Base-by-base conservation (phyloP, 768 basidiomycete genomes). In the Suillus weaverae region DNA sequence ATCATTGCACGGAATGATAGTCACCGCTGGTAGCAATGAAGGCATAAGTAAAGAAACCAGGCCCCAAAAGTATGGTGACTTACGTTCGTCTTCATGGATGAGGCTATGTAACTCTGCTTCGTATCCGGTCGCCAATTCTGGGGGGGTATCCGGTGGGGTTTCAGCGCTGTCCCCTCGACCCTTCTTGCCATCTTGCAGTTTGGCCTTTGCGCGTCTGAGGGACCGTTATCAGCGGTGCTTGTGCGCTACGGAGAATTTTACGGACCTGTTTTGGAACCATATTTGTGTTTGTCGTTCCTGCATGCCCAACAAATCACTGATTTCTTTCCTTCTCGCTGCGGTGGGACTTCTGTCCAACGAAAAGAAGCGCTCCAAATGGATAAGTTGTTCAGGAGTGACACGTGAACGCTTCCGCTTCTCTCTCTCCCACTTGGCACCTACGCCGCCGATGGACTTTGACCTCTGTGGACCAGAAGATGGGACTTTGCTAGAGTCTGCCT, bases 201-300 rank as follows among this genome's bases (percentile, higher is more conserved):
- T 94, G 3, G 90, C 91, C 73, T 94, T 94, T 44, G 92, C 92
- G 3, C 92, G 89, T 64, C 92, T 93, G 66, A 41, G 5, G 54
- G 60, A 39, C 30, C n/a, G 36, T 64, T 36, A 46, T 66, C 18
- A 63, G 53, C 62, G 61, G 54, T 14, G 16, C 20, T 60, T 44
- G 30, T 44, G 26, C 30, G 41, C 30, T 8, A 9, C 2, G 50
- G 14, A 61, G 13, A 59, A 59, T 1, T 7, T 39, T 5, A 67
- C 69, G 8, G 33, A 69, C 92, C 92, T 81, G 72, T 94, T 94
- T 74, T 94, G 92, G 70, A 93, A 94, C 92, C 92, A 94, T 55
- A 94, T 90, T 76, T 94, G 92, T 0, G 90, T 92, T 80, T 94
- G 92, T 43, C 91, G 87, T 76, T 94, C 92, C 60, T 90, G 85